These are phyloP conservation scores for Schwanniomyces sp. DNA, from an alignment of 805 yeast genomes.

Conservation along the genomic window DNA sequence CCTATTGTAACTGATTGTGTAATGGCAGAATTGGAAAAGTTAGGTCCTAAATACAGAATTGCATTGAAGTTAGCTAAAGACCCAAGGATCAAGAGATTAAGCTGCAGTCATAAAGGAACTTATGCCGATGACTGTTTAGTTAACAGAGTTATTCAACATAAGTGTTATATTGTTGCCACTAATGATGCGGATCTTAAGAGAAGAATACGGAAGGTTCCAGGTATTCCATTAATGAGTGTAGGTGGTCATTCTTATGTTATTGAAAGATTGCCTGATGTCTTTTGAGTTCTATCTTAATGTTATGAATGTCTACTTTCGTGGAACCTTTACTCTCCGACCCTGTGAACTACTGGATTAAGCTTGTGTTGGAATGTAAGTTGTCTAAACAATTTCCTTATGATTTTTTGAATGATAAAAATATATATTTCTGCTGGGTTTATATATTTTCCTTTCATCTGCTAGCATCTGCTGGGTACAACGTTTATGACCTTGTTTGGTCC, in stretches of 20 bases:
- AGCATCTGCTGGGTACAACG: neutral
- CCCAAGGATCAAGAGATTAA: constrained; percentile 83
- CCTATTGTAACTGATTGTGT: constrained; percentile 97
- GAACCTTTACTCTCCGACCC: neutral
- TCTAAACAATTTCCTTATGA: neutral
- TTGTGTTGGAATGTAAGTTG: neutral
- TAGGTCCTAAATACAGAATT: constrained; percentile 92
- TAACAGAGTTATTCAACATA: constrained; percentile 90
- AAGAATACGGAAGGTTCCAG: constrained; percentile 93
- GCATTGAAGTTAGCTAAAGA: constrained; percentile 92
- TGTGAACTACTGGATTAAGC: neutral
- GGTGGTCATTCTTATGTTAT: constrained; percentile 91
- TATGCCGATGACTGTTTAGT: constrained; percentile 98
- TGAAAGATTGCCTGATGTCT: constrained; percentile 94
- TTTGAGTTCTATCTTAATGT: constrained; percentile 28
- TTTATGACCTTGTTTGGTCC: neutral
- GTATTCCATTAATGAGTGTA: constrained; percentile 95
- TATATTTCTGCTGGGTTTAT: neutral
- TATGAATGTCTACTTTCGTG: neutral
- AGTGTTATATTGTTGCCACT: constrained; percentile 95
- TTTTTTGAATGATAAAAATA: neutral
- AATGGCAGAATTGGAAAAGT: constrained; percentile 94
- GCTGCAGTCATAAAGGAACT: constrained; percentile 91
- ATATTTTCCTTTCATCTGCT: neutral
- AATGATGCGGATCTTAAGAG: constrained; percentile 96